phyloP scores from a whole-genome alignment of 2,329 filamentous ascomycete genomes.

The Colletotrichum melonis region DNA sequence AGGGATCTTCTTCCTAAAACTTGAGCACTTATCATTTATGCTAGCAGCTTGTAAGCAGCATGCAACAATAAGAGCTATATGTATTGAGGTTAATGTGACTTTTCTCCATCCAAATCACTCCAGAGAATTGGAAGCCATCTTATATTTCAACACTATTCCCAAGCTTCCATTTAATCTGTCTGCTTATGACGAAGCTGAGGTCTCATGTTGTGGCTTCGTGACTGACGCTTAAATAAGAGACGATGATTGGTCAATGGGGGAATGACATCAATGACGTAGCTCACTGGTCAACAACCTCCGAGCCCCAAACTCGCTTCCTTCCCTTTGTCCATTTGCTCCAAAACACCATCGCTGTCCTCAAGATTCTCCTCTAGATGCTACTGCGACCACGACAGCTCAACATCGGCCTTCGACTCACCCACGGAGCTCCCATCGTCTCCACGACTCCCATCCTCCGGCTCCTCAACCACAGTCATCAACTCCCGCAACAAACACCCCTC shows the following conservation, averaged over 20 bases:
- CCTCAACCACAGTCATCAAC: too few species aligned
- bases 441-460: too few species aligned
- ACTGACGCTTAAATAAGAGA: not conserved
- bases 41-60: too few species aligned
- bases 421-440: not conserved
- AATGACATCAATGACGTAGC: constrained; percentile 35
- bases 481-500: not conserved
- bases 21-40: too few species aligned
- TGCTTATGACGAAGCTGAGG: too few species aligned
- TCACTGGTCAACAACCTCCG: not conserved
- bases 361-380: not conserved
- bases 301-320: not conserved
- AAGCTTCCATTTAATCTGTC: too few species aligned
- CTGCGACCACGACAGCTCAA: not conserved
- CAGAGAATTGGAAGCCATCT: too few species aligned
- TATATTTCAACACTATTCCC: too few species aligned
- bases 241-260: not conserved
- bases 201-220: not conserved
- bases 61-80: too few species aligned
- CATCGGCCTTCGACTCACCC: not conserved
- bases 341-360: not conserved
- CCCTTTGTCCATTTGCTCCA: not conserved
- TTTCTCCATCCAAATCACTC: too few species aligned
- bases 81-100: too few species aligned
- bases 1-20: too few species aligned